Base-by-base conservation (phyloP, 2,329 filamentous ascomycete species). In the Fusarium xylarioides region DNA sequence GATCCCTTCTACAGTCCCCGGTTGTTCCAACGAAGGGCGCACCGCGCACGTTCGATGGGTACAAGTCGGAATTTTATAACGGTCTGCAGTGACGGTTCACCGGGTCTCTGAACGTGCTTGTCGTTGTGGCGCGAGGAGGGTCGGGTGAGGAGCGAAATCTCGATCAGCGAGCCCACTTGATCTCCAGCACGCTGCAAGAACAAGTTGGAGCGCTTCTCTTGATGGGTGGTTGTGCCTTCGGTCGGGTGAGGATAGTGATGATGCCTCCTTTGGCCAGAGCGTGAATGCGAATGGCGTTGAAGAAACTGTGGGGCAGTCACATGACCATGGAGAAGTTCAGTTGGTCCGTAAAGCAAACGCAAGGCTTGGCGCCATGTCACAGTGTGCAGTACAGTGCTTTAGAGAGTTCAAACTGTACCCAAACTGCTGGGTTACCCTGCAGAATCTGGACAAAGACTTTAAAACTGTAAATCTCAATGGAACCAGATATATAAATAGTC, bases 61-160 rank as follows among this genome's bases (percentile, higher is more conserved):
- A 64, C 58, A 67, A 70, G 19, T 44, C 66, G 66, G 66, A 68
- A 66, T 55, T 55, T 70, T 70, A 67, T 66, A 44, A 64, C 34
- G 64, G 44, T 44, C 52, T 47, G 46, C 35, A 70, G 57, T 37
- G 66, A 35, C 40, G 52, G 55, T 30, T 37, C 10, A 32, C 66
- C 46, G 26, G 26, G 26, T 62, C 37, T 62, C 55, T 42, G 28
- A 42, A 28, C 5, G 54, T 43, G 40, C n/a, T 30, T 49, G 4
- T 46, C 12, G 53, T 40, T 23, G 26, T 28, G 44, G 32, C 32
- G 55, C 16, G 40, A 21, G n/a, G 19, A 14, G 11, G 49, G 11
- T 61, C n/a, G 19, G 37, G 21, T 7, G 23, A 30, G 9, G 38
- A 37, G 38, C 5, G 0, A 1, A 35, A n/a, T 64, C 30, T 18